Conservation (phyloP, 2,329 filamentous ascomycete species). For the Hansfordia pulvinata region DNA sequence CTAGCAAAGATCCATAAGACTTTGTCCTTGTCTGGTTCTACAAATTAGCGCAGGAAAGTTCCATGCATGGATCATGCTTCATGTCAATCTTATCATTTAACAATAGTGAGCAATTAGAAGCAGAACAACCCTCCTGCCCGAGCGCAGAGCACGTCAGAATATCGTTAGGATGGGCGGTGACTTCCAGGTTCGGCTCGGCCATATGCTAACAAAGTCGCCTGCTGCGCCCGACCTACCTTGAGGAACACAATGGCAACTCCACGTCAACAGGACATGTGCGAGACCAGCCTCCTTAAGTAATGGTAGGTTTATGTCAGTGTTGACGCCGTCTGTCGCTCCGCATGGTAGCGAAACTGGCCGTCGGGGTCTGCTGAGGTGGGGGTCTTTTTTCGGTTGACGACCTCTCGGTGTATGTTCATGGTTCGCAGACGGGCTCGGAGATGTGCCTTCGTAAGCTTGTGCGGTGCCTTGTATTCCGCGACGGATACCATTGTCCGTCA, state of each 20-base stretch:
- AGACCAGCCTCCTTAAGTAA: constrained; percentile 31
- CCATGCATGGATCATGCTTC: too few relatives aligned
- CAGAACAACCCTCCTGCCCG: too few relatives aligned
- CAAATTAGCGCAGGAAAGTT: too few relatives aligned
- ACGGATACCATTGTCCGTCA: constrained; percentile 15
- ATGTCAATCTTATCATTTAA: too few relatives aligned
- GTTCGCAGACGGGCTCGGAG: constrained; percentile 25
- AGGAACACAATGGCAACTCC: constrained; percentile 29
- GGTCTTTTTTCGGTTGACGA: constrained; percentile 15
- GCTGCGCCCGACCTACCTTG: constrained; percentile 15
- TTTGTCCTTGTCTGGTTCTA: too few relatives aligned
- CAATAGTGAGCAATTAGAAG: too few relatives aligned
- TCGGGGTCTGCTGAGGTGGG: constrained; percentile 12
- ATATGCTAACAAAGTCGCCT: constrained; percentile 17
- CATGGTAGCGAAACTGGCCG: constrained; percentile 19
- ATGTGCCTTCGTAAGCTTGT: constrained; percentile 27
- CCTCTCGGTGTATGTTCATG: constrained; percentile 24
- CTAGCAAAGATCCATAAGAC: too few relatives aligned
- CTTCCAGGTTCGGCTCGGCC: constrained; percentile 13
- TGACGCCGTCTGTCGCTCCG: constrained; percentile 22
- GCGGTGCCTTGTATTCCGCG: constrained; percentile 30
- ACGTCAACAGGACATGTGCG: constrained; percentile 24
- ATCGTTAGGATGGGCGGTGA: constrained; percentile 8
- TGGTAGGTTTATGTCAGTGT: constrained; percentile 32
- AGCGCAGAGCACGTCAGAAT: constrained; percentile 12